Base-by-base conservation (phyloP, 495 filamentous ascomycete genomes). In the Neurospora terricola region DNA sequence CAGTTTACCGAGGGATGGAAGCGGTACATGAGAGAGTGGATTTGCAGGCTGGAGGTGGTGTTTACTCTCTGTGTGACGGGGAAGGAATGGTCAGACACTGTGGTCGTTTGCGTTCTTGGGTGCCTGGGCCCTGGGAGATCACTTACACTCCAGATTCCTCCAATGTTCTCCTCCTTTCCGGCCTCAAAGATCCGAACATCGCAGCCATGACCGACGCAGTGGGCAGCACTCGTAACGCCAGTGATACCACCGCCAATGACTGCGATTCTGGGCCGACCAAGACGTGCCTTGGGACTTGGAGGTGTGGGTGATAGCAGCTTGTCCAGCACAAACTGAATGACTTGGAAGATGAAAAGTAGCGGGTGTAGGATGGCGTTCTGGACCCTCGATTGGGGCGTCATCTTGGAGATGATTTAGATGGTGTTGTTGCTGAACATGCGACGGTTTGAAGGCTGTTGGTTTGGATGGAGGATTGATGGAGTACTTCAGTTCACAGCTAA, bases 191-290 rank as follows among this genome's bases (percentile, higher is more conserved):
- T 87, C 37, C 85, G 84, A 5, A 93, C 90, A 78, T 96, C 92
- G 72, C 94, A 94, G 68, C 93, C 92, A 89, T 97, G 92, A 14
- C 92, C 93, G 38, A 95, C 88, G 81, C 92, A 94, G 80, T 97
- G 93, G 7, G 91, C 89, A 5, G 93, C 93, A 9, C 92, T 88
- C 1, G 92, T 93, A 4, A 96, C 88, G 48, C 93, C 93, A 0
- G 93, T 97, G 59, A 96, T 82, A 9, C 93, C 93, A 30, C 93
- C 91, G 6, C 93, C 93, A 74, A 96, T 93, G 68, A 96, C 82
- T n/a, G 93, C 93, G 70, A 96, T 87, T 72, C 88, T 89, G 45
- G 91, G 92, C 36, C 88, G 82, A 39, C 84, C 79, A 38, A 91
- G 80, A 7, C 79, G 74, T 1, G 85, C 80, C 23, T 84, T 81